Percentiles rank a stretch among this genome's conserved stretches.
These are phyloP conservation scores for Bruguiera parviflora DNA, from an alignment of 345 rosid genomes.

Conservation along the genomic window DNA sequence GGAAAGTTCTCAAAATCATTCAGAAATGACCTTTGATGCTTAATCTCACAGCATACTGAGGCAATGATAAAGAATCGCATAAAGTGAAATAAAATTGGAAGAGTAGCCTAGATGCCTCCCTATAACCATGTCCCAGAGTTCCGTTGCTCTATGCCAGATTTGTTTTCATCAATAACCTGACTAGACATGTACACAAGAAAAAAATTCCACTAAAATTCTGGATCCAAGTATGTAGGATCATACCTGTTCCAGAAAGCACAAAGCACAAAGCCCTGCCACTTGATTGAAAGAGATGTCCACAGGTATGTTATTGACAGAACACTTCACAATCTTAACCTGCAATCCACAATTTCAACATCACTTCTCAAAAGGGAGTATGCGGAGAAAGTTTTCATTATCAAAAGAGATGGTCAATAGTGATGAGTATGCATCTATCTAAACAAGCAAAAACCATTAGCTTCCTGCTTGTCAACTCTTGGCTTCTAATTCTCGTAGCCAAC, in stretches of 20 bases:
- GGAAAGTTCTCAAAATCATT: neutral
- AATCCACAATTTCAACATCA: conserved; percentile 20
- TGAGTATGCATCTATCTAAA: neutral
- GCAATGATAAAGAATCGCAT: neutral
- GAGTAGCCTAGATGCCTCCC: neutral
- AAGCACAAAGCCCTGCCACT: conserved; percentile 77
- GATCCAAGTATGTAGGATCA: neutral
- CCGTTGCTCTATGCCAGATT: no score
- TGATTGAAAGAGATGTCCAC: conserved; percentile 95
- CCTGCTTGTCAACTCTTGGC: no score
- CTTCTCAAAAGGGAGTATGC: neutral
- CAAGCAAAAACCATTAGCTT: no score
- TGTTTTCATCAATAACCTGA: neutral
- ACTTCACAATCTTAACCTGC: conserved; percentile 93
- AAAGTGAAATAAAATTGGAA: neutral
- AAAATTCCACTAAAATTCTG: neutral
- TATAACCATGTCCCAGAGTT: neutral
- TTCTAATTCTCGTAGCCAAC: neutral
- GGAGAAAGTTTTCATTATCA: neutral
- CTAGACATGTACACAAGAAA: neutral
- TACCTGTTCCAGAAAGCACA: conserved; percentile 94
- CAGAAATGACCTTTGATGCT: neutral
- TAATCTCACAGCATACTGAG: neutral
- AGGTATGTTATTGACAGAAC: conserved; percentile 71
- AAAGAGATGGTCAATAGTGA: neutral